Evolutionary conservation across 2,329 filamentous ascomycete genomes (phyloP).

Genomic region (Parascedosporium putredinis): DNA sequence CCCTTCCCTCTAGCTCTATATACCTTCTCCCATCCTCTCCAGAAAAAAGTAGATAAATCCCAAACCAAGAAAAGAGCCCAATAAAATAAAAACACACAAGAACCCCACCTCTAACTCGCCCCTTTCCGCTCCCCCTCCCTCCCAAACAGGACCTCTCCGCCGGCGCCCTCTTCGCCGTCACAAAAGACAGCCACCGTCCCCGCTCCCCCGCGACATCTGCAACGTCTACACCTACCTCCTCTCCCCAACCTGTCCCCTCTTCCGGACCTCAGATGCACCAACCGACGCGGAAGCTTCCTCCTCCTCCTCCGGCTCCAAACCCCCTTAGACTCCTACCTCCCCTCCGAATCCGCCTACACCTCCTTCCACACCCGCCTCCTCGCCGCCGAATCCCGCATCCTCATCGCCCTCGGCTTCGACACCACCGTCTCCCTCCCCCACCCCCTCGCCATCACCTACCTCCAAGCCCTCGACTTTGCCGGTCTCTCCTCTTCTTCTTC

Average conservation of each 20-base stretch:
- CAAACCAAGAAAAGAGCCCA: not conserved
- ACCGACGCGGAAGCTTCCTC: slow-evolving; percentile 17
- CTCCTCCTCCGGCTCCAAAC: slow-evolving; percentile 21
- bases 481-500: too few species aligned
- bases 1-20: not conserved
- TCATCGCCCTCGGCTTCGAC: slow-evolving; percentile 69
- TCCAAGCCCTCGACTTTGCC: slow-evolving; percentile 75
- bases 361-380: slow-evolving; percentile 54
- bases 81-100: not conserved
- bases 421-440: slow-evolving; percentile 80
- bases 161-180: slow-evolving; percentile 66
- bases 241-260: slow-evolving; percentile 48
- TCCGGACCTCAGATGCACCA: slow-evolving; percentile 26
- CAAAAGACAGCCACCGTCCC: slow-evolving; percentile 72
- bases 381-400: slow-evolving; percentile 64
- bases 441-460: slow-evolving; percentile 77
- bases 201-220: slow-evolving; percentile 67
- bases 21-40: not conserved
- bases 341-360: slow-evolving; percentile 64
- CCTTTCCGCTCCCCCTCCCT: not conserved
- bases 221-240: slow-evolving; percentile 79
- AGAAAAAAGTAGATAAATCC: too few species aligned
- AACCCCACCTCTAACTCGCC: not conserved
- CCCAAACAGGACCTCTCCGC: slow-evolving; percentile 63
- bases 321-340: slow-evolving; percentile 47